Percentiles rank a stretch among this genome's conserved stretches.
Evolutionary conservation across 148 eudicot genomes (phyloP).

Genomic region (Chenopodium quinoa): DNA sequence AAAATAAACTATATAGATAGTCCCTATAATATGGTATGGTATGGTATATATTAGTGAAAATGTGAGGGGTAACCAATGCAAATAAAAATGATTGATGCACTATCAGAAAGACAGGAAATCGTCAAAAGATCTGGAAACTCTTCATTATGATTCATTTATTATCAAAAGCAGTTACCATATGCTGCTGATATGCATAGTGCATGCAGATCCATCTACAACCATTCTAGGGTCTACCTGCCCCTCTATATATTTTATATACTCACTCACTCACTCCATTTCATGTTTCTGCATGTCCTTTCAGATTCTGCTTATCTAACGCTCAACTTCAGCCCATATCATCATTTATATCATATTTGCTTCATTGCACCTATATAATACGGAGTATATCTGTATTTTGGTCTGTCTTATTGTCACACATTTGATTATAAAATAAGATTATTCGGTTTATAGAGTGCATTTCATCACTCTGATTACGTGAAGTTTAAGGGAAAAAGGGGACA

Average conservation of each 20-base stretch:
- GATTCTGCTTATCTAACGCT: too few species aligned
- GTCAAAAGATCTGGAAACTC: conserved; percentile 12
- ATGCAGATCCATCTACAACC: background rate
- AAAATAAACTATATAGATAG: too few species aligned
- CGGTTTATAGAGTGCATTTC: too few species aligned
- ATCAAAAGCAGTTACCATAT: conserved; percentile 12
- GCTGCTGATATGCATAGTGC: background rate
- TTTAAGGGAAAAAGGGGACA: too few species aligned
- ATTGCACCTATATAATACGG: too few species aligned
- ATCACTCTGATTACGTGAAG: too few species aligned
- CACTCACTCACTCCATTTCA: background rate
- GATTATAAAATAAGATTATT: too few species aligned
- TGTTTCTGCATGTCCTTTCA: background rate
- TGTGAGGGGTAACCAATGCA: background rate
- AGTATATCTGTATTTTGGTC: too few species aligned
- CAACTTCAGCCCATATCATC: background rate
- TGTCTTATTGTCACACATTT: too few species aligned
- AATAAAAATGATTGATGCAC: conserved; percentile 11
- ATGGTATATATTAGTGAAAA: too few species aligned
- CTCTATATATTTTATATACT: background rate
- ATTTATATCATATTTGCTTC: too few species aligned
- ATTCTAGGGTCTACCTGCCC: background rate
- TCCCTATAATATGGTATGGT: background rate
- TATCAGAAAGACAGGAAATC: conserved; percentile 7
- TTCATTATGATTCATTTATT: background rate